Base-by-base conservation (phyloP, 768 basidiomycete genomes). In the Lactarius akahatsu region DNA sequence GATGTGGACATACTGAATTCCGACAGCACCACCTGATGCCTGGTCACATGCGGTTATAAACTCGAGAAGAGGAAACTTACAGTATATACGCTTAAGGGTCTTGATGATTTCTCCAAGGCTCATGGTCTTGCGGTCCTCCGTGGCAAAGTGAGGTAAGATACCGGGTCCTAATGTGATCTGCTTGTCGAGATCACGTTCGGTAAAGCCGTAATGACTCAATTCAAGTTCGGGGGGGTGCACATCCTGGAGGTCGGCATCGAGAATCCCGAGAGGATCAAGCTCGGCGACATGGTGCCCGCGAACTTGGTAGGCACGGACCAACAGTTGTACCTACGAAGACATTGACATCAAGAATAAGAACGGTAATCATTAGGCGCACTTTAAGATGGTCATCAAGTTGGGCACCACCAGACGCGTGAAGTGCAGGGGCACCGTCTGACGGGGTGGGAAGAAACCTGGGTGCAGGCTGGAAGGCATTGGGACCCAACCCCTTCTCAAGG, bases 241-340 rank as follows among this genome's bases (percentile, higher is more conserved):
- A 62, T 89, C 83, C 40, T 85, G 88, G 52, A 98, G 85, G 76
- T 98, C 96, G 45, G 94, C 84, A 71, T 94, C 89, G 60, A 92
- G 83, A 72, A 99, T 95, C 18, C 95, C 95, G 20, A 99, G 85
- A 38, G 97, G 97, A 75, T 99, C 97, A 61, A 99, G 83, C 70
- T 97, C 91, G 41, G 96, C 97, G 65, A 95, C 83, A 73, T 98
- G 95, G 73, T 99, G 97, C 18, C 97, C 97, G 66, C 96, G 92
- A 20, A 99, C 97, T 87, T 99, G 97, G 79, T 97, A 99, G 3
- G 97, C 97, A 64, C 97, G 90, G 61, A 98, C 94, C 64, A 99
- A 88, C 34, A 98, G 85, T 91, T 99, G 97, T 20, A 94, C 90
- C 96, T 98, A 74, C 2, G 30, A 36, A 28, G 26, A 16, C 16